phyloP scores from a whole-genome alignment of 805 yeast species.

The Monosporozyma aquatica region DNA sequence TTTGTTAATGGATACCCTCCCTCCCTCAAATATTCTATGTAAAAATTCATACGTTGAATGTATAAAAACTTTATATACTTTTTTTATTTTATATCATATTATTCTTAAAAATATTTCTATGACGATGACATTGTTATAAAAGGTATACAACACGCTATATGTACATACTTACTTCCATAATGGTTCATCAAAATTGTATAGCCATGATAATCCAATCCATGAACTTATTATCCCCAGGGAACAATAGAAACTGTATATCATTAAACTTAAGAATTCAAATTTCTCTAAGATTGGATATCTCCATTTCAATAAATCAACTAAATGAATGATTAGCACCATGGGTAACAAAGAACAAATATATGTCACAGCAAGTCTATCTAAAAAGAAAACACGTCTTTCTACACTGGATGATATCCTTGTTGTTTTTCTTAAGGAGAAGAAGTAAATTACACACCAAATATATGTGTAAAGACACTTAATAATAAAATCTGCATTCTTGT shows the following conservation, averaged over 20 bases:
- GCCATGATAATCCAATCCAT: constrained; percentile 86
- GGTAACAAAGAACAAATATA: constrained; percentile 64
- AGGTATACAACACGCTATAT: too few relatives aligned
- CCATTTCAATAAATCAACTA: constrained; percentile 48
- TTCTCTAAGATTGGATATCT: constrained; percentile 45
- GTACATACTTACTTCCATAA: constrained; percentile 37
- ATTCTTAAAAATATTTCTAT: not conserved
- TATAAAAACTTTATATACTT: not conserved
- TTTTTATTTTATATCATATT: not conserved
- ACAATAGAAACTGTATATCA: constrained; percentile 81
- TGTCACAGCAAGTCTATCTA: constrained; percentile 60
- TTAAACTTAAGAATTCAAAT: constrained; percentile 66
- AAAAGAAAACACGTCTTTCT: constrained; percentile 45
- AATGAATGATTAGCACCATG: constrained; percentile 40
- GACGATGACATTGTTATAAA: too few relatives aligned
- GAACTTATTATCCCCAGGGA: constrained; percentile 74
- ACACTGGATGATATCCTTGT: constrained; percentile 37
- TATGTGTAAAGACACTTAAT: constrained; percentile 69
- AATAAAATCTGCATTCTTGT: constrained; percentile 69
- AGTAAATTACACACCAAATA: constrained; percentile 77
- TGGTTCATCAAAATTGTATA: constrained; percentile 73
- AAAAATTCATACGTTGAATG: not conserved
- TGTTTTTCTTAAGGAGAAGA: constrained; percentile 62
- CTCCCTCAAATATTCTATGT: not conserved
- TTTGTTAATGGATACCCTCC: not conserved